Percentiles rank a stretch among this genome's conserved stretches.
phyloP scores from a whole-genome alignment of 2,329 filamentous ascomycete genomes.

The Aspergillus spinulosporus region DNA sequence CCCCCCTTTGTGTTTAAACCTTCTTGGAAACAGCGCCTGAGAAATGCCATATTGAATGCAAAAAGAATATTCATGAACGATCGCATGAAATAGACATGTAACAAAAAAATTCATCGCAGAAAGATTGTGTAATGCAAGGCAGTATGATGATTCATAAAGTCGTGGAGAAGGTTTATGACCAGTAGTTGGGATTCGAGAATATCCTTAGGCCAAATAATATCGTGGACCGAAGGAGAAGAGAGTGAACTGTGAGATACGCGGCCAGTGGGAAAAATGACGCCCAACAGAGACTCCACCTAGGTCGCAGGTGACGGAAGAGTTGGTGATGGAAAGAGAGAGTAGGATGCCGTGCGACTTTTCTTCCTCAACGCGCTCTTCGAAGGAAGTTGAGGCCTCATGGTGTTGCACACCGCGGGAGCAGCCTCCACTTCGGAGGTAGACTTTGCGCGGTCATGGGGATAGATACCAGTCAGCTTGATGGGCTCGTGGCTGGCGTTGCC shows the following conservation, averaged over 20 bases:
- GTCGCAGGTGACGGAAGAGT: slow-evolving; percentile 2
- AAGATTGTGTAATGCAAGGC: slow-evolving; percentile 13
- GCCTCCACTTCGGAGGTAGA: slow-evolving; percentile 38
- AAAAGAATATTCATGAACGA: slow-evolving; percentile 16
- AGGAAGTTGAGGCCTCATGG: slow-evolving; percentile 27
- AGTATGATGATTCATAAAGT: slow-evolving; percentile 28
- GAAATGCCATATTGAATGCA: slow-evolving; percentile 27
- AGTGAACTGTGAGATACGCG: neutral
- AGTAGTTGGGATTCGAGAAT: slow-evolving; percentile 10
- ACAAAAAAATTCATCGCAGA: slow-evolving; percentile 19
- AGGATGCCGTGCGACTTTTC: slow-evolving; percentile 43
- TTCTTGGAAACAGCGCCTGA: slow-evolving; percentile 25
- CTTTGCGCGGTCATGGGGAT: slow-evolving; percentile 38
- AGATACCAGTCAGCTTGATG: slow-evolving; percentile 25
- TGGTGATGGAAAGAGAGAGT: slow-evolving; percentile 36
- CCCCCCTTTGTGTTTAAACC: slow-evolving; percentile 19
- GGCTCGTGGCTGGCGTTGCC: slow-evolving; percentile 31
- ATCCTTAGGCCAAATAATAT: slow-evolving; percentile 10
- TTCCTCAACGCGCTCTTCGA: slow-evolving; percentile 32
- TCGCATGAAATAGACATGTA: slow-evolving; percentile 10
- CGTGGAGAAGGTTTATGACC: slow-evolving; percentile 26
- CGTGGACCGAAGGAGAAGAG: slow-evolving; percentile 15
- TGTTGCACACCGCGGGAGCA: slow-evolving; percentile 17
- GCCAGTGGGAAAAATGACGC: neutral
- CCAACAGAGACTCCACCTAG: too few species aligned